Conservation (phyloP, 2,329 filamentous ascomycete genomes). For the Trichoderma guizhouense region DNA sequence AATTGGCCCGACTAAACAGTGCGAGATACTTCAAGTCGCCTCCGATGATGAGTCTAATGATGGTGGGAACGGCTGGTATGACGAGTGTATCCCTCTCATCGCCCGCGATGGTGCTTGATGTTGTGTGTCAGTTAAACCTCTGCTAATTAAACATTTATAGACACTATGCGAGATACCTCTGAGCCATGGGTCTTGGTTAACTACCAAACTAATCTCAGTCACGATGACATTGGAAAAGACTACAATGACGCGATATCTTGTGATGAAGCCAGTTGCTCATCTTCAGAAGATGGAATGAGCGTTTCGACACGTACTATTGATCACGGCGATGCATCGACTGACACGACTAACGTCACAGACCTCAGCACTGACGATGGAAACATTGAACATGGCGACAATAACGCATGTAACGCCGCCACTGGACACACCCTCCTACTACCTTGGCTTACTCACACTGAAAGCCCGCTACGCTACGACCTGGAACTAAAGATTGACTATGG, state of each 20-base stretch:
- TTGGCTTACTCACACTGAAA: not conserved
- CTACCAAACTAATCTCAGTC: accelerated
- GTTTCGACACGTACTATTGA: not conserved
- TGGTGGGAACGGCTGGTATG: not conserved
- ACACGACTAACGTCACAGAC: not conserved
- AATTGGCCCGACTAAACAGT: not conserved
- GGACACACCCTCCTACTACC: not conserved
- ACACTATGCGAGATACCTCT: not conserved
- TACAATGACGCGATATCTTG: not conserved
- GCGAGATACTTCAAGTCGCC: not conserved
- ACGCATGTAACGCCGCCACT: not conserved
- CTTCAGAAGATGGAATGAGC: not conserved
- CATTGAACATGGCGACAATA: not conserved
- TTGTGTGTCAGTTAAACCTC: not conserved
- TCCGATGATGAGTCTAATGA: not conserved
- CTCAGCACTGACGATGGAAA: not conserved
- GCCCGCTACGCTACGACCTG: not conserved
- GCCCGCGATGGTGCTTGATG: not conserved
- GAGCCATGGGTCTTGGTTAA: not conserved
- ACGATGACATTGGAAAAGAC: not conserved
- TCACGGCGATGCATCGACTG: not conserved
- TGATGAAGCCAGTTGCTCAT: not conserved
- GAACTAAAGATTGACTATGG: not conserved
- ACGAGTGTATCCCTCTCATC: not conserved
- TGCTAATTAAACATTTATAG: not conserved